Conservation (phyloP, 2,329 filamentous ascomycete species). For the Hypoxylon sp. region DNA sequence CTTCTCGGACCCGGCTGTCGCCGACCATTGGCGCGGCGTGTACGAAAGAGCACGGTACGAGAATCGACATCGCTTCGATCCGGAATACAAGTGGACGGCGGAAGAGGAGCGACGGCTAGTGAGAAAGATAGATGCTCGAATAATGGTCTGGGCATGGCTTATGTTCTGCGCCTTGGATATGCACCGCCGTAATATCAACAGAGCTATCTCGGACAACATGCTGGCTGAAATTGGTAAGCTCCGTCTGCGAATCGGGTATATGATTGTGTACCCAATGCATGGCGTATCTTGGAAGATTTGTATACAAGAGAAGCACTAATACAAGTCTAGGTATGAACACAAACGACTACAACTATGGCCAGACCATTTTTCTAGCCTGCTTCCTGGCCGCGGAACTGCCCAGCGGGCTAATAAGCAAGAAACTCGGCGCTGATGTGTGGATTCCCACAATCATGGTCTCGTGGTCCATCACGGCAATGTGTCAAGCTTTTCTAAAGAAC, state of each 20-base stretch:
- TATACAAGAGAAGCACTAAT: no score
- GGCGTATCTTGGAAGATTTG: no score
- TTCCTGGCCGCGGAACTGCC: constrained; percentile 64
- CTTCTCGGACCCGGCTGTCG: constrained; percentile 61
- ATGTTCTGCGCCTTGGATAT: constrained; percentile 42
- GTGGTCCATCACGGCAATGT: constrained; percentile 49
- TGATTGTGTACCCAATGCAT: no score
- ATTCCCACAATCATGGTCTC: constrained; percentile 56
- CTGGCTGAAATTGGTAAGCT: constrained; percentile 50
- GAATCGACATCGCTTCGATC: constrained; percentile 66
- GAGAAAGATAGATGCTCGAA: constrained; percentile 55
- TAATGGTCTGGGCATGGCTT: constrained; percentile 45
- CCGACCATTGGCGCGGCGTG: constrained; percentile 61
- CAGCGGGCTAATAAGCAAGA: constrained; percentile 61
- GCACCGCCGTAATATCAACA: constrained; percentile 45
- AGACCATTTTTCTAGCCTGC: constrained; percentile 58
- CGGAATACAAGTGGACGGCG: constrained; percentile 62
- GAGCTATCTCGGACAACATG: constrained; percentile 46
- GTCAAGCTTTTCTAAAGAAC: constrained; percentile 45
- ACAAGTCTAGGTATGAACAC: constrained; percentile 47
- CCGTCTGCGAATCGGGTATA: no score
- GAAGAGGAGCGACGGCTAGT: constrained; percentile 65
- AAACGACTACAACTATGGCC: constrained; percentile 57
- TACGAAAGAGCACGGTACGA: constrained; percentile 67
- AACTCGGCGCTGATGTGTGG: constrained; percentile 59